Evolutionary conservation across 208 protist genomes (phyloP).

Genomic region (Phytomonas sp.): DNA sequence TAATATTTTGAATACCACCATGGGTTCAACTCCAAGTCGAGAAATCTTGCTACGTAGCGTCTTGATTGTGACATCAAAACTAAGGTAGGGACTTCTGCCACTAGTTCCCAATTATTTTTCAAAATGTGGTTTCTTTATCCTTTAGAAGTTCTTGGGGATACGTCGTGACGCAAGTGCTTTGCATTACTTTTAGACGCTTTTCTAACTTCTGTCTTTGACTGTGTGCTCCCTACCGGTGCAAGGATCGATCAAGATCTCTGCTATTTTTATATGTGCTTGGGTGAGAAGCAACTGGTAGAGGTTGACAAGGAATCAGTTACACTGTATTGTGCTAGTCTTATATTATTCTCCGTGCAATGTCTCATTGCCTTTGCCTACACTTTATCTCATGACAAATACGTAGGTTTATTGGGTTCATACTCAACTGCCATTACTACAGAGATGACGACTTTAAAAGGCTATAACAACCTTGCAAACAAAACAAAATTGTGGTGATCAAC

Average conservation of each 20-base stretch:
- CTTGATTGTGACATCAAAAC: conserved; percentile 22
- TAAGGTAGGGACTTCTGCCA: conserved; percentile 46
- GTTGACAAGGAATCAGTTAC: conserved; percentile 51
- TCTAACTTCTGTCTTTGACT: conserved; percentile 18
- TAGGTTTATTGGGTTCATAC: background rate
- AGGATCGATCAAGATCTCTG: conserved; percentile 38
- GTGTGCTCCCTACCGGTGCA: conserved; percentile 15
- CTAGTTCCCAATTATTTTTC: conserved; percentile 62
- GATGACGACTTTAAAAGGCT: background rate
- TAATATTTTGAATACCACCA: conserved; percentile 1
- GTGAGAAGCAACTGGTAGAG: conserved; percentile 46
- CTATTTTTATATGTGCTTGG: conserved; percentile 52
- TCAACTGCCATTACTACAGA: background rate
- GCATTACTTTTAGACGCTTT: conserved; percentile 36
- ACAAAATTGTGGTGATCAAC: background rate
- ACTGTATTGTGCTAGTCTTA: conserved; percentile 31
- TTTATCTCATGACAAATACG: background rate
- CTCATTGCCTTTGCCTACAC: conserved; percentile 52
- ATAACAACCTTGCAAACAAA: background rate
- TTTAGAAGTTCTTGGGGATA: conserved; percentile 41
- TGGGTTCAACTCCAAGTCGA: conserved; percentile 47
- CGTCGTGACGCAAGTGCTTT: conserved; percentile 26
- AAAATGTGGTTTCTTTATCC: conserved; percentile 26
- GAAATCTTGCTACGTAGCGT: conserved; percentile 43
- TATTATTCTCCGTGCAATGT: conserved; percentile 51